Conservation (phyloP, 148 eudicot species). For the Fallopia convolvulus region DNA sequence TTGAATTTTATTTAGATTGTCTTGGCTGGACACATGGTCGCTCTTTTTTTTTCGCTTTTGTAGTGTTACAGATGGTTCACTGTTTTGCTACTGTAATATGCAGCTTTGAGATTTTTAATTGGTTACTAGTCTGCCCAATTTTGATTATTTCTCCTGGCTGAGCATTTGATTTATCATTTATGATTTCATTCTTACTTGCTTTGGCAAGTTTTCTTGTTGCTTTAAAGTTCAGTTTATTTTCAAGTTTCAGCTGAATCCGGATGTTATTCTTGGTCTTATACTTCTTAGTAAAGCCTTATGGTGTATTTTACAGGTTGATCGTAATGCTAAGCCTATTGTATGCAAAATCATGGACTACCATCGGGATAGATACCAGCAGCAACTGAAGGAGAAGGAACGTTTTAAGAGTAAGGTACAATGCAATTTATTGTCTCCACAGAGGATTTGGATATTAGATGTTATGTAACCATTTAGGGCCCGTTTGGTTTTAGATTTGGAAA, state of each 20-base stretch:
- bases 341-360: conserved; percentile 69
- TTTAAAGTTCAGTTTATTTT: not conserved
- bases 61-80: no score
- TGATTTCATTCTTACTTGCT: not conserved
- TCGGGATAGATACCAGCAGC: conserved; percentile 42
- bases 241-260: not conserved
- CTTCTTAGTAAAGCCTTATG: not conserved
- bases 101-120: not conserved
- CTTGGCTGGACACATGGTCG: not conserved
- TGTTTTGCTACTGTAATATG: no score
- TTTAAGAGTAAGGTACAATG: conserved; percentile 57
- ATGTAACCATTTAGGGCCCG: not conserved
- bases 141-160: not conserved
- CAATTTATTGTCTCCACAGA: not conserved
- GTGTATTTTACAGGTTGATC: conserved; percentile 41
- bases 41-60: not conserved
- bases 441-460: not conserved
- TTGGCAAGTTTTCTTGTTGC: not conserved
- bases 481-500: not conserved
- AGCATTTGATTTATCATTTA: not conserved
- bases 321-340: conserved; percentile 56
- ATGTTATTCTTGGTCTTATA: not conserved
- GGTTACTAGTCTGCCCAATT: not conserved
- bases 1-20: not conserved
- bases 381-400: conserved; percentile 50